phyloP scores from a whole-genome alignment of 2,329 filamentous ascomycete genomes.

The Capronia americana region DNA sequence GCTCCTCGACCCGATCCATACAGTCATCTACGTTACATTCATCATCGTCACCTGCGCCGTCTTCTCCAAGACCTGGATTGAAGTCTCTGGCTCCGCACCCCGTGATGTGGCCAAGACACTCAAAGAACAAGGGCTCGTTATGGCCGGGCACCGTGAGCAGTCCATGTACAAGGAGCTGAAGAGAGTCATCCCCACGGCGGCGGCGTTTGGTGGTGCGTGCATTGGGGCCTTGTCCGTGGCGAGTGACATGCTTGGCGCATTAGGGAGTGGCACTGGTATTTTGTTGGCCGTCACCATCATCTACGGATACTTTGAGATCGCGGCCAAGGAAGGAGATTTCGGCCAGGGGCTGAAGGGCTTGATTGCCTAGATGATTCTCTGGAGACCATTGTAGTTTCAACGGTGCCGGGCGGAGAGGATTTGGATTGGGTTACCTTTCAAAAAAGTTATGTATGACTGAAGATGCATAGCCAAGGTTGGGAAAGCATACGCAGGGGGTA shows the following conservation, averaged over 20 bases:
- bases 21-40: conserved; percentile 91
- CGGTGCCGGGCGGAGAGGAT: not conserved
- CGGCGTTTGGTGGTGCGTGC: conserved; percentile 97
- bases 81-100: conserved; percentile 96
- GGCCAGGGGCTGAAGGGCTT: conserved; percentile 72
- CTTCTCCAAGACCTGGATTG: conserved; percentile 99
- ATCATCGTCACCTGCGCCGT: conserved; percentile 97
- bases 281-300: conserved; percentile 98
- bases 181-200: conserved; percentile 97
- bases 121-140: conserved; percentile 99
- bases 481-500: not conserved
- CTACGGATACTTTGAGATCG: conserved; percentile 99
- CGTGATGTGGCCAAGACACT: conserved; percentile 99
- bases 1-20: conserved; percentile 95
- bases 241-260: conserved; percentile 92
- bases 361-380: conserved; percentile 51
- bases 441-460: conserved; percentile 11
- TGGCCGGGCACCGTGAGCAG: conserved; percentile 99
- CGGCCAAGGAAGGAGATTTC: conserved; percentile 97
- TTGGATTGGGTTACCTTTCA: conserved; percentile 14
- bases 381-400: conserved; percentile 1
- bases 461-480: conserved; percentile 15
- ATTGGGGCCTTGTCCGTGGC: conserved; percentile 96
- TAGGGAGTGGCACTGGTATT: conserved; percentile 97
- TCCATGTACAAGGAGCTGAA: conserved; percentile 99